Conservation (phyloP, 108 stramenopile species). For the Aurantiochytrium sp. region DNA sequence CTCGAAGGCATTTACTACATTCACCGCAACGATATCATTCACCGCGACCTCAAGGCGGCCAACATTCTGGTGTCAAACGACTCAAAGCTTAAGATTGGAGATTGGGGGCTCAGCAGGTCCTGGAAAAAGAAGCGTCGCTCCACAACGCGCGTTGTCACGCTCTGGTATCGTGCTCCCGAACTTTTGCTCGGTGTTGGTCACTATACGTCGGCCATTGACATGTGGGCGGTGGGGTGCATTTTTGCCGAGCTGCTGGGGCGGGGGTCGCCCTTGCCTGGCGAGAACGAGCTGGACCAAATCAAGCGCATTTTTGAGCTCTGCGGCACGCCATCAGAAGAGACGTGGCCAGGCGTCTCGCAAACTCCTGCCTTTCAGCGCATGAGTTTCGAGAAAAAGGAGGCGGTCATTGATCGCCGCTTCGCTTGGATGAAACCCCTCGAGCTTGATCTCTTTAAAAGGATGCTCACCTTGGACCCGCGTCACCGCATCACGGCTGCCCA, state of each 20-base stretch:
- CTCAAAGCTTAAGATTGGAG: constrained; percentile 86
- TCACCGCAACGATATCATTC: constrained; percentile 85
- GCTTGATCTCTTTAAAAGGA: constrained; percentile 10
- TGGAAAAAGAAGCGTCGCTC: constrained; percentile 62
- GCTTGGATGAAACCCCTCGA: neutral
- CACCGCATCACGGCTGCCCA: constrained; percentile 73
- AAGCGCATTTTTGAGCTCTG: constrained; percentile 88
- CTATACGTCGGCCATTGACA: constrained; percentile 26
- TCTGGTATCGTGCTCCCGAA: constrained; percentile 43
- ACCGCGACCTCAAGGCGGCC: constrained; percentile 85
- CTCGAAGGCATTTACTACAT: constrained; percentile 78
- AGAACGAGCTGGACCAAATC: constrained; percentile 85
- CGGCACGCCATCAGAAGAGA: constrained; percentile 81
- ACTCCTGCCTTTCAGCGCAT: neutral
- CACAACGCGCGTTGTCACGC: constrained; percentile 21
- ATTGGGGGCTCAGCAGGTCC: constrained; percentile 85
- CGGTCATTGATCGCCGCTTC: neutral
- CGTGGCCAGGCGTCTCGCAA: constrained; percentile 77
- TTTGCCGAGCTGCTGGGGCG: constrained; percentile 27
- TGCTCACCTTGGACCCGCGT: constrained; percentile 78
- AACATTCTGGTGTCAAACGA: constrained; percentile 77
- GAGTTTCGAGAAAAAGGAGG: neutral
- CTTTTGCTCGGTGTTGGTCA: constrained; percentile 20
- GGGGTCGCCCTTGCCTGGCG: constrained; percentile 26
- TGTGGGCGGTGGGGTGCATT: constrained; percentile 39